These are phyloP conservation scores for Pholiota molesta DNA, from an alignment of 768 basidiomycete species.

Conservation along the genomic window DNA sequence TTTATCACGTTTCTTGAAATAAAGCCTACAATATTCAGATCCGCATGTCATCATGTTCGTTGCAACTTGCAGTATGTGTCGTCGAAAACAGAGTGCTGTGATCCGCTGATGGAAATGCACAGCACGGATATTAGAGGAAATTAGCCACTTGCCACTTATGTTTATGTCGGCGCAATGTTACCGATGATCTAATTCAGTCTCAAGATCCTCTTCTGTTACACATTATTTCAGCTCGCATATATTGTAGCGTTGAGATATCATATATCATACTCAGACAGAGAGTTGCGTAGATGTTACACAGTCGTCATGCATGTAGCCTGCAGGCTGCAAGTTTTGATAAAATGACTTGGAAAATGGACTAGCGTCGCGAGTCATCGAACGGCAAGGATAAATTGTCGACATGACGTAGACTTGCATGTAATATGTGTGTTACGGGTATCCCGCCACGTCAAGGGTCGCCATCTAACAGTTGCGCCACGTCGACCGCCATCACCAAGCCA, in stretches of 20 bases:
- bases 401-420: neutral
- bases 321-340: no score
- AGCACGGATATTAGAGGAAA: neutral
- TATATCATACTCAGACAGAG: no score
- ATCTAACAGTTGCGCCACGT: neutral
- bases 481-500: neutral
- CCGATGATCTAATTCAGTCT: no score
- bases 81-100: neutral
- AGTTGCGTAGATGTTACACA: no score
- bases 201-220: no score
- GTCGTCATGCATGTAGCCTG: no score
- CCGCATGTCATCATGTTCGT: no score
- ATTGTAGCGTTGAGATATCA: no score
- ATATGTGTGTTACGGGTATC: neutral
- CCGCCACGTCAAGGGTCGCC: neutral
- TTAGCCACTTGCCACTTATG: neutral
- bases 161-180: neutral
- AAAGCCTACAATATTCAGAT: no score
- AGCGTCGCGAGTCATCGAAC: neutral
- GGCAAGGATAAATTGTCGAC: neutral
- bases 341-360: no score
- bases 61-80: no score
- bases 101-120: slow-evolving; percentile 9
- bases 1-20: neutral
- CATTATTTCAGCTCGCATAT: no score